Base-by-base conservation (phyloP, 371 early-diverging fungal species). In the Rhizomucor miehei region DNA sequence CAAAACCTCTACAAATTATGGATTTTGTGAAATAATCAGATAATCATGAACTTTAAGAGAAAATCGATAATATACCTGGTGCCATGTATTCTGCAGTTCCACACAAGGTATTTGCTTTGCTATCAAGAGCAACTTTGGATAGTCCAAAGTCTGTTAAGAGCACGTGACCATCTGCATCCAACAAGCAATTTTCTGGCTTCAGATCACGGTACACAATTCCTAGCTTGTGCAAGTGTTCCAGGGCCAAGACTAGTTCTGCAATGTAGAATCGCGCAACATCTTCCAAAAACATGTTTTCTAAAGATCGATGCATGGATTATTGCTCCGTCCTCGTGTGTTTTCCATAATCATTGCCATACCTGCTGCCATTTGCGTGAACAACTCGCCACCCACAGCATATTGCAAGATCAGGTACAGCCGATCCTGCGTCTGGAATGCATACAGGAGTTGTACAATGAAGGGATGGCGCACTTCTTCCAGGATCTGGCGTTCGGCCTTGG, bases 331-430 rank as follows among this genome's bases (percentile, higher is more conserved):
- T 43, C 13, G 48, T 46, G 40, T 44, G 8, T 41, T 44, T 46
- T 3, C 17, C 20, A 1, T 14, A n/a, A 49, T 14, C 34, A 36
- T 55, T 20, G 19, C 19, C 37, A 57, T 67, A 77, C 81, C 81
- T 51, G 77, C 69, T 58, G 86, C 89, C 75, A 99, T 79, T 68
- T 95, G 97, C 53, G 88, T 88, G 66, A 99, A 99, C 51, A 99
- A 71, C 79, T 99, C 99, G n/a, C 99, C 99, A 47, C 99, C 99
- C 14, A 90, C 88, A 36, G 96, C 94, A 81, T 94, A 99, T 57
- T 97, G 96, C 83, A 99, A 78, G 25, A 97, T 91, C 67, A 99
- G 74, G 64, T 94, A 97, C 23, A 99, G 80, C 49, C 92, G 78
- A 23, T 78, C 71, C 37, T 83, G 74, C 16, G 95, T 91, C 70